These are phyloP conservation scores for Neonothopanus nambi DNA, from an alignment of 1,284 basidiomycete genomes.

Conservation along the genomic window DNA sequence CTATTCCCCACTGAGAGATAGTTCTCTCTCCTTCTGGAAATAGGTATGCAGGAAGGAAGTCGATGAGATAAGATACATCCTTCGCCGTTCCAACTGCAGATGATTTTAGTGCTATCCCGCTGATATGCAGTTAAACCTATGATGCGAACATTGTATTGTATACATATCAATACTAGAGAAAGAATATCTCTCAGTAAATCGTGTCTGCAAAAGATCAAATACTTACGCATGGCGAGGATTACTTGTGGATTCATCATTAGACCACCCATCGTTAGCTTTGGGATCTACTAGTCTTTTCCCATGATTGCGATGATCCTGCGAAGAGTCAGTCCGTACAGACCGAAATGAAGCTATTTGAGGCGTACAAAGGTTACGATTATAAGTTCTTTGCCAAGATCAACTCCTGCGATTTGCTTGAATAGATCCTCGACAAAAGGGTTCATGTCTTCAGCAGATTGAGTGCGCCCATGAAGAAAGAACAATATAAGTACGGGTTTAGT, in stretches of 20 bases:
- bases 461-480: conserved; percentile 66
- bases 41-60: conserved; percentile 77
- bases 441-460: conserved; percentile 29
- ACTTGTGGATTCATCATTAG: conserved; percentile 37
- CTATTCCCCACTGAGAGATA: conserved; percentile 69
- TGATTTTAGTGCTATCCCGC: background rate
- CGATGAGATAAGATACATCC: conserved; percentile 81
- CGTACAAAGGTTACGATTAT: conserved; percentile 56
- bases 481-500: conserved; percentile 45
- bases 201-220: background rate
- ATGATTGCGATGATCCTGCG: conserved; percentile 80
- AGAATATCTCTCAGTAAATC: background rate
- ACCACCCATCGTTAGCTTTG: conserved; percentile 59
- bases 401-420: conserved; percentile 15
- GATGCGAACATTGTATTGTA: conserved; percentile 55
- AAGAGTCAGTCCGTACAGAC: background rate
- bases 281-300: conserved; percentile 57
- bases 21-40: conserved; percentile 70
- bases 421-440: conserved; percentile 23
- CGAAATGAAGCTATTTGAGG: conserved; percentile 20
- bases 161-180: conserved; percentile 71
- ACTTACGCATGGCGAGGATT: conserved; percentile 72
- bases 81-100: conserved; percentile 65
- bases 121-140: background rate
- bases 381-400: conserved; percentile 39